Percentiles rank a stretch among this genome's conserved stretches.
Conservation (phyloP, 1,284 basidiomycete genomes). For the Leccinum fuscescens region DNA sequence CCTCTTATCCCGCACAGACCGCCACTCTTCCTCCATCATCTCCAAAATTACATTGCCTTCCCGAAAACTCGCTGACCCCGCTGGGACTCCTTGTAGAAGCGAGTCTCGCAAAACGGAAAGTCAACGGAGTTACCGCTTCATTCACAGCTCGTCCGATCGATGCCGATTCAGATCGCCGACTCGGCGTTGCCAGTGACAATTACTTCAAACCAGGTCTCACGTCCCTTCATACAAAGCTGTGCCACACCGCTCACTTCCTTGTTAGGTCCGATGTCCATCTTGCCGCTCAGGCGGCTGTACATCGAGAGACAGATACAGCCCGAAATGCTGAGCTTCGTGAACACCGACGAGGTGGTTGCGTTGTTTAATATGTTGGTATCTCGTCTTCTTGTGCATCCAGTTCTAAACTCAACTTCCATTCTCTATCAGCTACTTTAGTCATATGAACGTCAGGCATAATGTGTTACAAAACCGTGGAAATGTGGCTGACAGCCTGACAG, state of each 20-base stretch:
- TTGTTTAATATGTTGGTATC: slow-evolving; percentile 85
- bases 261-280: slow-evolving; percentile 76
- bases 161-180: slow-evolving; percentile 41
- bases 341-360: slow-evolving; percentile 81
- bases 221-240: not conserved
- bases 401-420: slow-evolving; percentile 13
- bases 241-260: slow-evolving; percentile 9
- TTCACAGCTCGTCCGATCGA: slow-evolving; percentile 39
- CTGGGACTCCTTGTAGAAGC: slow-evolving; percentile 90
- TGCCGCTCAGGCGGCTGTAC: slow-evolving; percentile 81
- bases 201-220: slow-evolving; percentile 90
- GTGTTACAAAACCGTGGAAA: slow-evolving; percentile 4
- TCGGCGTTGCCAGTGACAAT: slow-evolving; percentile 86
- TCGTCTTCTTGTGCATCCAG: slow-evolving; percentile 11
- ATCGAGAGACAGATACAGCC: slow-evolving; percentile 90
- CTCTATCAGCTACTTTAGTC: slow-evolving; percentile 64
- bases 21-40: slow-evolving; percentile 36
- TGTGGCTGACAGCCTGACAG: slow-evolving; percentile 38
- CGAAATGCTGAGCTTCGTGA: slow-evolving; percentile 84
- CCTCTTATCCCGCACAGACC: slow-evolving; percentile 21
- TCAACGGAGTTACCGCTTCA: slow-evolving; percentile 41
- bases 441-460: slow-evolving; percentile 61
- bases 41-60: slow-evolving; percentile 83
- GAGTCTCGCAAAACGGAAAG: slow-evolving; percentile 80
- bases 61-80: slow-evolving; percentile 89